A percentile compares a stretch with the other conserved stretches of the same genome.
Evolutionary conservation across 257 asterid species (phyloP).

Genomic region (Prunella vulgaris): DNA sequence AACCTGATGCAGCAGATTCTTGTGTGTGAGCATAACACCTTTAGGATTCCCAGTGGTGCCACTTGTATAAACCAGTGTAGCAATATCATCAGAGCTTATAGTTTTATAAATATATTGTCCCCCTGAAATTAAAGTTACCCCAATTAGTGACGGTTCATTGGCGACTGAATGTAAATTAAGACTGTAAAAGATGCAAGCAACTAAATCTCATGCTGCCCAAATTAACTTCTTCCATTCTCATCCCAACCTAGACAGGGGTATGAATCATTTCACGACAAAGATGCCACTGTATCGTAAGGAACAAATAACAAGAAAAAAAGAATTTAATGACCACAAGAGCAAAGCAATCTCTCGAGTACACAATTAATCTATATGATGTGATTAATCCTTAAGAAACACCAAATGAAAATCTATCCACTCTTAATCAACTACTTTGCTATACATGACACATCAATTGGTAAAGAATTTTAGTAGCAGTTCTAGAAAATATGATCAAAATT

Average conservation of each 20-base stretch:
- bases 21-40: slow-evolving; percentile 96
- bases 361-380: not conserved
- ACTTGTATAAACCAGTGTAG: slow-evolving; percentile 85
- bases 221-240: slow-evolving; percentile 12
- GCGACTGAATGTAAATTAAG: not conserved
- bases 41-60: slow-evolving; percentile 96
- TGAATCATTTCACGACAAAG: not conserved
- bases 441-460: not conserved
- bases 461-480: not conserved
- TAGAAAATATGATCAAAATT: not conserved
- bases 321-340: not conserved
- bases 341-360: not conserved
- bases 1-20: slow-evolving; percentile 91
- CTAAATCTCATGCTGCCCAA: not conserved
- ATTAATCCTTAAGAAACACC: not conserved
- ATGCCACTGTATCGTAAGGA: not conserved
- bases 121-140: slow-evolving; percentile 38
- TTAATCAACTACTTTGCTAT: not conserved
- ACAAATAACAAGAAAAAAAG: not conserved
- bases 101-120: slow-evolving; percentile 49
- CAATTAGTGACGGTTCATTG: slow-evolving; percentile 17
- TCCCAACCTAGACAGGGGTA: not conserved
- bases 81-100: slow-evolving; percentile 67
- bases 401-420: not conserved
- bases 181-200: not conserved